Conservation (phyloP, 1,139 yeast species). For the Kodamaea arcana region DNA sequence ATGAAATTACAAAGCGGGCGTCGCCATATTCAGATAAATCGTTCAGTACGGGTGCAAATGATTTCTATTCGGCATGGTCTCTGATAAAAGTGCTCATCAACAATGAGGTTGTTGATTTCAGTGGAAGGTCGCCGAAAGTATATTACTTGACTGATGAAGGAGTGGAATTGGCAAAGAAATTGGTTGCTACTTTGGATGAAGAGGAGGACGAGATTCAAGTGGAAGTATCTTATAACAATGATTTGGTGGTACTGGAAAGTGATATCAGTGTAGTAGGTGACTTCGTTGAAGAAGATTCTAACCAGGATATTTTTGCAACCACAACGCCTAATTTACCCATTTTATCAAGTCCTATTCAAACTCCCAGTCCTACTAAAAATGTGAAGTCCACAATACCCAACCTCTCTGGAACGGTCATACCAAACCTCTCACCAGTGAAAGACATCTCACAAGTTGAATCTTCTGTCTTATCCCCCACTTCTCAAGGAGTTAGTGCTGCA, state of each 20-base stretch:
- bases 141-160: conserved; percentile 78
- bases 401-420: background rate
- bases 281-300: background rate
- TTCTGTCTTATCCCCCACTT: no score
- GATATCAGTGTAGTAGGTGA: background rate
- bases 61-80: conserved; percentile 77
- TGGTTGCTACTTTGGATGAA: conserved; percentile 45
- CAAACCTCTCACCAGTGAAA: no score
- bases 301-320: background rate
- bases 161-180: conserved; percentile 51
- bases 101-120: conserved; percentile 55
- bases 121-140: conserved; percentile 55
- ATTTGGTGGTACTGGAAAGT: conserved; percentile 10
- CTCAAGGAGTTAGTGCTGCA: conserved; percentile 1
- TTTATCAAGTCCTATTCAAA: no score
- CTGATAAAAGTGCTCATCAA: conserved; percentile 60
- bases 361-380: no score
- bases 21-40: conserved; percentile 61
- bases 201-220: conserved; percentile 4
- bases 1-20: conserved; percentile 55
- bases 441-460: no score
- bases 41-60: conserved; percentile 55
- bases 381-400: background rate
- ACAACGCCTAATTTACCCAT: no score
- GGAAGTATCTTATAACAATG: conserved; percentile 35